These are phyloP conservation scores for Conticribra weissflogii DNA, from an alignment of 108 stramenopile species.

Conservation along the genomic window DNA sequence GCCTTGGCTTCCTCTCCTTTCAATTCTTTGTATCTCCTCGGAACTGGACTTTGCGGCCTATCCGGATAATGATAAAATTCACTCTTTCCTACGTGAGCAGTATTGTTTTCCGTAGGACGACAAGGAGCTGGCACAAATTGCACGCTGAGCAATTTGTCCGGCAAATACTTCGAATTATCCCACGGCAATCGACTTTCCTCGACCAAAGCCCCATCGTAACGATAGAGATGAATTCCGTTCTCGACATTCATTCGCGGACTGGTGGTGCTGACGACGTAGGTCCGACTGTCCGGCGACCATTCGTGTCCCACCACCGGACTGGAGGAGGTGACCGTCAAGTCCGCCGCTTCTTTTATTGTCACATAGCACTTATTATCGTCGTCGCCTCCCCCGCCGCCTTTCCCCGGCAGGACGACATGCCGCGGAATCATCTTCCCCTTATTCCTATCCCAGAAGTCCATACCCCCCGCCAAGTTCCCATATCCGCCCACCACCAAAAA, in stretches of 20 bases:
- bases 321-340: constrained; percentile 59
- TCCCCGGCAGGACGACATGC: constrained; percentile 49
- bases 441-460: constrained; percentile 98
- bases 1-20: constrained; percentile 44
- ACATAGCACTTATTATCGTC: constrained; percentile 19
- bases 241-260: constrained; percentile 99
- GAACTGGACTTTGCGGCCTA: constrained; percentile 83
- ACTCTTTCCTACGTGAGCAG: not conserved
- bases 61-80: constrained; percentile 75
- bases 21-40: constrained; percentile 45
- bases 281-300: constrained; percentile 93
- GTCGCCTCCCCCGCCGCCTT: constrained; percentile 35
- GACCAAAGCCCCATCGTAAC: constrained; percentile 82
- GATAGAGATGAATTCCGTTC: constrained; percentile 88
- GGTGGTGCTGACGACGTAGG: constrained; percentile 89
- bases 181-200: constrained; percentile 58
- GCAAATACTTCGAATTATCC: constrained; percentile 74
- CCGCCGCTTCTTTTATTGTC: constrained; percentile 41
- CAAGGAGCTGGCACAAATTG: constrained; percentile 67
- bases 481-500: constrained; percentile 88
- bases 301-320: constrained; percentile 86
- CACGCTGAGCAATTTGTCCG: constrained; percentile 72
- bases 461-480: constrained; percentile 88
- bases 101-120: constrained; percentile 1
- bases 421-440: constrained; percentile 78